phyloP scores from a whole-genome alignment of 495 filamentous ascomycete species.

The Lasiosphaeria ovina region DNA sequence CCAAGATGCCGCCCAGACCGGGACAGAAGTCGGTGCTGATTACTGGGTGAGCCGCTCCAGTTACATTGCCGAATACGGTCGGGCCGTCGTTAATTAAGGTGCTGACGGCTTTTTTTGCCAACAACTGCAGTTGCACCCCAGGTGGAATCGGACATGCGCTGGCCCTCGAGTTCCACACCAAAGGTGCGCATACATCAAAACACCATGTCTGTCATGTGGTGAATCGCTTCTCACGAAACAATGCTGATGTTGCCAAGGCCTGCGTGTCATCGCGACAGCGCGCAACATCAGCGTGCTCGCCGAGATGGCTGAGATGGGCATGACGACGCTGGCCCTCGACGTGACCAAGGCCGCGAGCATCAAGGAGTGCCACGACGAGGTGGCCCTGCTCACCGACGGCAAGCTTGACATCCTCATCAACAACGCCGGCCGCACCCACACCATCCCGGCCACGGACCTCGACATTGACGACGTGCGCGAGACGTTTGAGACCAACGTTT shows the following conservation, averaged over 20 bases:
- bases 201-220: neutral
- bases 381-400: constrained; percentile 52
- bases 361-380: constrained; percentile 43
- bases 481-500: constrained; percentile 64
- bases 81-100: neutral
- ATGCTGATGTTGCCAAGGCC: constrained; percentile 29
- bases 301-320: constrained; percentile 45
- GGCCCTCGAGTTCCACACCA: constrained; percentile 48
- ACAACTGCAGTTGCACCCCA: constrained; percentile 45
- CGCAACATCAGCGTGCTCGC: constrained; percentile 44
- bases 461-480: constrained; percentile 48
- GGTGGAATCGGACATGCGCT: constrained; percentile 54
- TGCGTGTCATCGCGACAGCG: constrained; percentile 56
- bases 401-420: constrained; percentile 66
- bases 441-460: constrained; percentile 54
- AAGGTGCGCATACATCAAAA: constrained; percentile 30
- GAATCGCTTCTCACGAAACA: neutral
- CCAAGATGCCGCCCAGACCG: constrained; percentile 27
- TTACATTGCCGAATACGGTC: neutral
- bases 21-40: constrained; percentile 52
- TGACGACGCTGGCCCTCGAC: constrained; percentile 48
- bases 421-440: constrained; percentile 58
- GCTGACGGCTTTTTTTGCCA: constrained; percentile 6
- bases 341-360: constrained; percentile 53
- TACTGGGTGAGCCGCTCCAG: constrained; percentile 40